Percentiles rank a stretch among this genome's conserved stretches.
These are phyloP conservation scores for Penicillium sp. DNA, from an alignment of 2,329 filamentous ascomycete species.

Conservation along the genomic window DNA sequence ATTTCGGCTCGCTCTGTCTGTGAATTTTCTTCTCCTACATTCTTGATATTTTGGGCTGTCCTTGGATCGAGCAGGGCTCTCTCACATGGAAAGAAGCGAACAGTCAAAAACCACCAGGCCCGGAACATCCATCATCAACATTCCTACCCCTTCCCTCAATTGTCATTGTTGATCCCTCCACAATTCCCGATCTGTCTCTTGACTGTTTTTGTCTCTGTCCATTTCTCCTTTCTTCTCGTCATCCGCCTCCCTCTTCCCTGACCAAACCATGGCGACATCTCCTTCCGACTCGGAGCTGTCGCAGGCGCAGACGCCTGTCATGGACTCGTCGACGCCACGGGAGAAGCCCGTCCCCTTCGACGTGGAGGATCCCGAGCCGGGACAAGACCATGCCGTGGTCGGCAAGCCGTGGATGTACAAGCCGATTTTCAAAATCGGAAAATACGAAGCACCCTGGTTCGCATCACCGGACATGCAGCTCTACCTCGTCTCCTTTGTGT, in stretches of 20 bases:
- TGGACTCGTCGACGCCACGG: slow-evolving; percentile 4
- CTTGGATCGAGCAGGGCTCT: slow-evolving; percentile 2
- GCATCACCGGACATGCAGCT: slow-evolving; percentile 75
- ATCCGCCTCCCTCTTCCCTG: background rate
- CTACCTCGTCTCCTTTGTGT: slow-evolving; percentile 70
- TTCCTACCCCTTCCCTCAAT: background rate
- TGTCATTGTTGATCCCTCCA: background rate
- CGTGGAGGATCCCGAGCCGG: slow-evolving; percentile 31
- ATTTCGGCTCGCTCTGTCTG: background rate
- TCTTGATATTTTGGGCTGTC: background rate
- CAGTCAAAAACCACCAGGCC: background rate
- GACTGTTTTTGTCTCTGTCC: background rate
- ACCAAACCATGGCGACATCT: slow-evolving; percentile 18
- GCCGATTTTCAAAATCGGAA: slow-evolving; percentile 56
- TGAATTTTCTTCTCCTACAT: background rate
- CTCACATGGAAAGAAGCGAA: background rate
- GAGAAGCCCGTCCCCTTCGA: slow-evolving; percentile 38
- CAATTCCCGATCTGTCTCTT: background rate
- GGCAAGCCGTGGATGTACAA: slow-evolving; percentile 68
- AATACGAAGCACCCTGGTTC: slow-evolving; percentile 64
- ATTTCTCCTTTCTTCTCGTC: background rate
- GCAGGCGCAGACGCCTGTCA: slow-evolving; percentile 15
- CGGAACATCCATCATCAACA: background rate
- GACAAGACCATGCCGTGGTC: slow-evolving; percentile 25
- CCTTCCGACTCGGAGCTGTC: slow-evolving; percentile 21